Evolutionary conservation across 495 filamentous ascomycete genomes (phyloP).

Genomic region (Eremomyces bilateralis): DNA sequence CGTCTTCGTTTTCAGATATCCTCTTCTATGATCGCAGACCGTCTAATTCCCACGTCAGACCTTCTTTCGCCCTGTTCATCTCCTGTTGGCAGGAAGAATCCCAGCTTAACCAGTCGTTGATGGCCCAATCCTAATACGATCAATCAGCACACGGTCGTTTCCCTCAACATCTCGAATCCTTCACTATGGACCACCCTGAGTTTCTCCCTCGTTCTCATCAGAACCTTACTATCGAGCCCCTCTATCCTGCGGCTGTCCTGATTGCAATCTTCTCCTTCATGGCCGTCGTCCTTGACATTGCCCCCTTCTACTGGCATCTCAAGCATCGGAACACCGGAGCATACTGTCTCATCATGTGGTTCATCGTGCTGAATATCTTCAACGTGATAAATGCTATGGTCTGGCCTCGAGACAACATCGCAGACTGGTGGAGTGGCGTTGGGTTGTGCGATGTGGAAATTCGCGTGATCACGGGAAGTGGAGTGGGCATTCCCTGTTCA

Average conservation of each 20-base stretch:
- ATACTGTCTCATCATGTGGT: slow-evolving; percentile 39
- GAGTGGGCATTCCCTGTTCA: slow-evolving; percentile 39
- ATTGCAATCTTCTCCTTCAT: slow-evolving; percentile 30
- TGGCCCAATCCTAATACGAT: no score
- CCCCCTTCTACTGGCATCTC: slow-evolving; percentile 32
- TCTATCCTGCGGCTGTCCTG: slow-evolving; percentile 9
- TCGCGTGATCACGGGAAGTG: slow-evolving; percentile 41
- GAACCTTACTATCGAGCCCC: background rate
- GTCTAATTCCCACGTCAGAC: background rate
- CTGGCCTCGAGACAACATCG: slow-evolving; percentile 54
- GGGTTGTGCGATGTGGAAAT: slow-evolving; percentile 70
- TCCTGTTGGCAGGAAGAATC: background rate
- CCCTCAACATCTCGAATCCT: background rate
- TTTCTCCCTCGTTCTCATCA: background rate
- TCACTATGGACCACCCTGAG: background rate
- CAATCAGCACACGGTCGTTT: no score
- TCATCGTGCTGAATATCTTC: slow-evolving; percentile 40
- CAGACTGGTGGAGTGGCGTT: slow-evolving; percentile 46
- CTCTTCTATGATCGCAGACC: no score
- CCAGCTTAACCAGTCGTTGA: background rate
- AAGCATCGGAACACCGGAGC: slow-evolving; percentile 39
- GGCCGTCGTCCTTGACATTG: slow-evolving; percentile 32
- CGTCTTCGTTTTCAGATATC: no score
- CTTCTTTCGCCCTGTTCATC: background rate
- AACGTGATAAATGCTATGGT: slow-evolving; percentile 58